Conservation (phyloP, 768 basidiomycete species). For the Rhodosporidiobolus sp. region DNA sequence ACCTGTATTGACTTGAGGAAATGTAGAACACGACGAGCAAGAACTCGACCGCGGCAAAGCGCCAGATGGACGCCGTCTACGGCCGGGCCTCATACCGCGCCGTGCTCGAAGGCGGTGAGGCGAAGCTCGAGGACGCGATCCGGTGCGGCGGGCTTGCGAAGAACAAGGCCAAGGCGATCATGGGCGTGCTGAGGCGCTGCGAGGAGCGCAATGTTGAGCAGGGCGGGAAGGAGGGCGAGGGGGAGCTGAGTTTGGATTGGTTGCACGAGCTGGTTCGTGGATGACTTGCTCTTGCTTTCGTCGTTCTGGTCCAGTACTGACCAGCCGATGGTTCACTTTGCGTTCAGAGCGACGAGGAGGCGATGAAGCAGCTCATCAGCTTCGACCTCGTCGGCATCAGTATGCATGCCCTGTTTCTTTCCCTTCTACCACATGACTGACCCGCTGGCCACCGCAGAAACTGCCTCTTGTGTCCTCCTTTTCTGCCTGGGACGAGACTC, state of each 20-base stretch:
- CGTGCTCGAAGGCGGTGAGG: slow-evolving; percentile 30
- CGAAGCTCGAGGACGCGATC: slow-evolving; percentile 37
- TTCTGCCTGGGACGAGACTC: slow-evolving; percentile 43
- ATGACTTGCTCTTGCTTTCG: background rate
- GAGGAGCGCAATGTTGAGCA: slow-evolving; percentile 20
- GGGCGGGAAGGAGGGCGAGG: slow-evolving; percentile 15
- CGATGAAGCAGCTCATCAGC: slow-evolving; percentile 40
- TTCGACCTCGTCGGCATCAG: slow-evolving; percentile 42
- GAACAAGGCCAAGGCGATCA: slow-evolving; percentile 42
- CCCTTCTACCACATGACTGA: background rate
- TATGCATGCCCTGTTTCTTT: background rate
- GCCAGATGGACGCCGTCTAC: slow-evolving; percentile 36
- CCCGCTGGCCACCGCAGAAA: background rate
- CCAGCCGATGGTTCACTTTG: no score
- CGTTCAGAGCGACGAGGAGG: slow-evolving; percentile 36
- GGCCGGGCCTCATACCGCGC: slow-evolving; percentile 38
- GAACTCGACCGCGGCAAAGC: slow-evolving; percentile 15
- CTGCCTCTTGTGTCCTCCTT: slow-evolving; percentile 41
- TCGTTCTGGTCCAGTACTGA: background rate
- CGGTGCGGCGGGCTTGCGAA: slow-evolving; percentile 41
- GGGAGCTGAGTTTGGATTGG: slow-evolving; percentile 34
- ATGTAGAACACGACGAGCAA: slow-evolving; percentile 27
- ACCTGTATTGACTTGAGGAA: no score
- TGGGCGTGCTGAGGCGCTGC: slow-evolving; percentile 28
- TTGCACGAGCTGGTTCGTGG: slow-evolving; percentile 29